Base-by-base conservation (phyloP, 2,329 filamentous ascomycete genomes). In the Colletotrichum trifolii region DNA sequence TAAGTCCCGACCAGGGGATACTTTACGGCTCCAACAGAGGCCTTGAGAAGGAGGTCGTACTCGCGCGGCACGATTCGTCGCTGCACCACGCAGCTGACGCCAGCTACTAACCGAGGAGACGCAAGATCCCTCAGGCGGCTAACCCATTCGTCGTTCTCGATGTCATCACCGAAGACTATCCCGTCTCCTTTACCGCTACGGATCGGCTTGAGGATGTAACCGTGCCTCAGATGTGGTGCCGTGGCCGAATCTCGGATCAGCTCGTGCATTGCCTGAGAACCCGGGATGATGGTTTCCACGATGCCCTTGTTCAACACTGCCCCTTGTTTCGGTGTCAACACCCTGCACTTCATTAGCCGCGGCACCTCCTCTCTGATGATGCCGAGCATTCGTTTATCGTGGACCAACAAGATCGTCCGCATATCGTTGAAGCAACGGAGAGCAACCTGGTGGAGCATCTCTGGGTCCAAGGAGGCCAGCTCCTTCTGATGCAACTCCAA, bases 371-470 rank as follows among this genome's bases (percentile, higher is more conserved):
- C 73, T 39, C 68, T 72, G 4, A 81, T 65, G 10, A 81, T 73
- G 8, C 77, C 77, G 1, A 81, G 68, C 76, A 81, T 79, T 3
- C 79, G 75, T 64, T 81, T 81, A 67, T 81, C 79, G 60, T 81
- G 79, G 1, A 78, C 74, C 1, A 81, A 66, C 9, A 80, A 67
- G 6, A 81, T 70, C 0, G 78, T 81, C 0, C 78, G 74, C 67
- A 81, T 69, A 59, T 81, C 78, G 46, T 81, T 81, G 58, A 79
- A 76, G 55, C 78, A 79, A 8, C 74, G 70, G 1, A 78, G 68
- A 40, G 74, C 73, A 25, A 81, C 38, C 47, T 80, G 73, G 0
- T 73, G 75, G 7, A 79, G 64, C 6, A 79, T 68, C 15, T 76
- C 71, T 0, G 71, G 69, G 0, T 71, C 68, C 2, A 81, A 36